phyloP scores from a whole-genome alignment of 176 grass and related monocot genomes.

The Pontederia paniculata region DNA sequence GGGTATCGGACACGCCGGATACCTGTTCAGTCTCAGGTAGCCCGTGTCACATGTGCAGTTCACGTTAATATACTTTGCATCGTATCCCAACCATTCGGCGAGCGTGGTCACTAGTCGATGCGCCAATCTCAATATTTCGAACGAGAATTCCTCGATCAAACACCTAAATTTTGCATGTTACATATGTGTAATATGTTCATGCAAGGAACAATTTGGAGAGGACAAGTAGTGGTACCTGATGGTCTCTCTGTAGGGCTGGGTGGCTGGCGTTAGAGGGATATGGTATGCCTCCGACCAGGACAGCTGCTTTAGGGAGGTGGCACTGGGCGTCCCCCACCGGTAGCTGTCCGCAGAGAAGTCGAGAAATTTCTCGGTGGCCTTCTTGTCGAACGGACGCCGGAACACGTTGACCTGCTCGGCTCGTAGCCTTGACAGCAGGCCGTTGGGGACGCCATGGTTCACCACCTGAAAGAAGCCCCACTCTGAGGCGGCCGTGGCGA shows the following conservation, averaged over 20 bases:
- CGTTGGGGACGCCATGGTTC: slow-evolving; percentile 39
- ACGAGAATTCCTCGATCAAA: slow-evolving; percentile 40
- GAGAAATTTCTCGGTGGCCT: slow-evolving; percentile 11
- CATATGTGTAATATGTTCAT: neutral
- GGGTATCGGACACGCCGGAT: slow-evolving; percentile 62
- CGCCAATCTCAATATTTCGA: slow-evolving; percentile 48
- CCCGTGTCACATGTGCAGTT: slow-evolving; percentile 63
- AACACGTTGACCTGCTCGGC: slow-evolving; percentile 53
- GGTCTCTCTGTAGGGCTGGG: neutral
- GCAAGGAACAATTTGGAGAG: neutral
- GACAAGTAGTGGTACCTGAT: neutral
- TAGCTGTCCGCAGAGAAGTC: neutral
- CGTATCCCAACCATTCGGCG: slow-evolving; percentile 29
- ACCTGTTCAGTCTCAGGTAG: slow-evolving; percentile 77
- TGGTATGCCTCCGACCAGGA: slow-evolving; percentile 15
- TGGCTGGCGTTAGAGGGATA: neutral
- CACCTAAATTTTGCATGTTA: slow-evolving; percentile 31
- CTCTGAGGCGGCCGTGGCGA: slow-evolving; percentile 43
- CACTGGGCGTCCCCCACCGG: slow-evolving; percentile 8
- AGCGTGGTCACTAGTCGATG: slow-evolving; percentile 44
- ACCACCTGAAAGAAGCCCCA: slow-evolving; percentile 94
- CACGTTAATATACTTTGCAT: slow-evolving; percentile 27
- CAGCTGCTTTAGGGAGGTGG: slow-evolving; percentile 1
- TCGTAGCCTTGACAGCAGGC: slow-evolving; percentile 36
- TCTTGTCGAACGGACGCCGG: slow-evolving; percentile 36